Percentiles rank a stretch among this genome's conserved stretches.
phyloP scores from a whole-genome alignment of 345 rosid species.

The Acer negundo region DNA sequence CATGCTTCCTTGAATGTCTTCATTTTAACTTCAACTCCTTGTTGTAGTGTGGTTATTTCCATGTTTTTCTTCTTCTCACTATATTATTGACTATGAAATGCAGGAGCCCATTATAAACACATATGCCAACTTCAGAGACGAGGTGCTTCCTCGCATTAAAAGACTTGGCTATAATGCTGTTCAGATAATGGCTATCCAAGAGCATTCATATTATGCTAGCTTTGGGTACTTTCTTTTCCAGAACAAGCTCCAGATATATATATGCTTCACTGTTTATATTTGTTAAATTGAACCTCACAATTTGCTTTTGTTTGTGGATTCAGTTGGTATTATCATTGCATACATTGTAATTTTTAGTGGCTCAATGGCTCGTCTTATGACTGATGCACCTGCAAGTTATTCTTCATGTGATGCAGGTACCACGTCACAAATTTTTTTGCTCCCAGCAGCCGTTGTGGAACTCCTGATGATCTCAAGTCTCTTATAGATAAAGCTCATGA shows the following conservation, averaged over 20 bases:
- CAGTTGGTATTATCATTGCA: neutral
- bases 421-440: conserved; percentile 95
- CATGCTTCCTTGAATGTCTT: neutral
- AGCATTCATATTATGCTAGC: conserved; percentile 96
- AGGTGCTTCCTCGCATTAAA: conserved; percentile 95
- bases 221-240: conserved; percentile 67
- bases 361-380: conserved; percentile 6
- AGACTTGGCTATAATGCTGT: conserved; percentile 93
- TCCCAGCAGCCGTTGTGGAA: conserved; percentile 96
- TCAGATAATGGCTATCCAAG: conserved; percentile 98
- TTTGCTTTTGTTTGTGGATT: neutral
- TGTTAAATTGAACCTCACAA: conserved; percentile 2
- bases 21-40: neutral
- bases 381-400: conserved; percentile 20
- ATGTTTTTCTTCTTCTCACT: conserved; percentile 15
- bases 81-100: conserved; percentile 29
- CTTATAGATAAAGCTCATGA: conserved; percentile 95
- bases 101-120: conserved; percentile 91
- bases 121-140: conserved; percentile 87
- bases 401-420: conserved; percentile 64
- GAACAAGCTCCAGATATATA: neutral
- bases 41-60: neutral
- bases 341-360: neutral
- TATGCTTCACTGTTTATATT: neutral
- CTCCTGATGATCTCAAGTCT: conserved; percentile 97